Evolutionary conservation across 495 filamentous ascomycete species (phyloP), one percentile per base, ranked within the genome.

Genomic region (Bathelium albidoporum): DNA sequence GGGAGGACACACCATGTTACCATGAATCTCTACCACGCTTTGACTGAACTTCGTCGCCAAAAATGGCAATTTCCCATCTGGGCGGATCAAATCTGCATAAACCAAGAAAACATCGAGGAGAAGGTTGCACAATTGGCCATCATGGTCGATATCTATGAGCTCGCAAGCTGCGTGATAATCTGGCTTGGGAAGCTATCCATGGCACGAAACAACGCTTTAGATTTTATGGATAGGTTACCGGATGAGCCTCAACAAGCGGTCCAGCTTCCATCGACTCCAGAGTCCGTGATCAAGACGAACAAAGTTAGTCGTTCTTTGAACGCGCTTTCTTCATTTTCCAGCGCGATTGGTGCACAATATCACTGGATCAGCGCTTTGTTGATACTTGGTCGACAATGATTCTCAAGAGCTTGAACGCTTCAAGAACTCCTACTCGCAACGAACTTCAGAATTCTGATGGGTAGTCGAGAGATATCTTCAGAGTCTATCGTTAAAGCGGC

Each of bases 61-160:
- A 20, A n/a, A 9, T 22, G 32, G 41, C 29, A 16, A 31, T 31
- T 36, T 12, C 20, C 24, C 41, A 26, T 66, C 34, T 76, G 73
- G 74, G 64, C 75, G 28, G 76, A 78, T 63, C 72, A 73, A 16
- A 68, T 77, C 22, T 77, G 72, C 59, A 75, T 78, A 44, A 70
- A 78, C 60, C 75, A 77, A 62, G 60, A 68, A 29, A 64, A 74
- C 62, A 11, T 11, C 24, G 45, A 64, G 22, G 75, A 77, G 64
- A 65, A 71, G 20, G 41, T 45, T 12, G 22, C 32, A 10, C 73
- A 77, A 64, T 65, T 77, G 28, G n/a, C 31, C 10, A 59, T 69
- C 31, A 78, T 77, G 74, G 55, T 61, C 16, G 26, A 53, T 14
- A 69, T 77, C 20, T 77, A 62, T 29, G 36, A 58, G 18, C 20